Evolutionary conservation across 352 stramenopile genomes (phyloP), one percentile per base, ranked within the genome.

Genomic region (Globisporangium lucens): DNA sequence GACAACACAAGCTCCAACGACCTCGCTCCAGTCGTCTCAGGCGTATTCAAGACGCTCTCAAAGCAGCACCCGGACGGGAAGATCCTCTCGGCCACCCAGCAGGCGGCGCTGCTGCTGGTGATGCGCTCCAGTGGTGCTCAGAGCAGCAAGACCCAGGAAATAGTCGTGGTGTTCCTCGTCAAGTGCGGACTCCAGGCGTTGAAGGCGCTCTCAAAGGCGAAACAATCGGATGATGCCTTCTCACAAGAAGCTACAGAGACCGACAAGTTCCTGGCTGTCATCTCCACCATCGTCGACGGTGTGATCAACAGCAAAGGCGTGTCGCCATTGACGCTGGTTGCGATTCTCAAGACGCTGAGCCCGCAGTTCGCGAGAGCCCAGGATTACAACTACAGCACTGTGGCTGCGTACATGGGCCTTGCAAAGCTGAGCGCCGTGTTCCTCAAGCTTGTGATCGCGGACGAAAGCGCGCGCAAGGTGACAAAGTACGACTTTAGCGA

Each of bases 101-200:
- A 85, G 15, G 49, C 77, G 4, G 73, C 70, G 17, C 35, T 85
- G 5, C 63, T 89, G 29, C 51, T 85, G n/a, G 24, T 82, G 47
- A 69, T 75, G 61, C 76, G 71, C 27, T 62, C 59, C 9, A 76
- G n/a, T 29, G n/a, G 36, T 10, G 15, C 38, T 13, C 49, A 63
- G 65, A 63, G 43, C 33, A 61, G 41, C 30, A 64, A 61, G 35
- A 46, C 47, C 12, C 61, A 66, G 38, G 35, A 65, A 38, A 56
- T n/a, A 2, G 10, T 57, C 5, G 35, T 72, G 7, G 56, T 66
- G 24, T 66, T 72, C 47, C 62, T 72, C 56, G 29, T 68, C 46
- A 68, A 68, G 38, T 62, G 67, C 33, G 67, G 53, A 1, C 61
- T 72, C 12, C 62, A 66, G 24, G 56, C 61, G 27, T 27, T 72